Evolutionary conservation across 2,329 filamentous ascomycete species (phyloP).

Genomic region (Trichoderma harzianum): DNA sequence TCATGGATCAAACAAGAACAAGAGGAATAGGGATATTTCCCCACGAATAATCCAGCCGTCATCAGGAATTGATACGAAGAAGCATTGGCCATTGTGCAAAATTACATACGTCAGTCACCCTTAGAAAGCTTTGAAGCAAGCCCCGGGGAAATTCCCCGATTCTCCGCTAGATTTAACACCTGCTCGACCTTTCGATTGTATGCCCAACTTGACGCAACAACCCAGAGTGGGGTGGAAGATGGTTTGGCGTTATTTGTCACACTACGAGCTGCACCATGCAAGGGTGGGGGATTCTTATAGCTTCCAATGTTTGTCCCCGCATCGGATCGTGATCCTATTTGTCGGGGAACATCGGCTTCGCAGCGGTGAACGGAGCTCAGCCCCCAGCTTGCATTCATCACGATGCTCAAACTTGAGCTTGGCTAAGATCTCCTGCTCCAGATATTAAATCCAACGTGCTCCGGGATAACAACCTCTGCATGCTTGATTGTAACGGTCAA

Average conservation of each 20-base stretch:
- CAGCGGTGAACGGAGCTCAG: conserved; percentile 11
- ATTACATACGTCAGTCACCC: neutral
- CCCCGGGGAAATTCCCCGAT: neutral
- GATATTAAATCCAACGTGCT: neutral
- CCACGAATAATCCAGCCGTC: neutral
- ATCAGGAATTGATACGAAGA: neutral
- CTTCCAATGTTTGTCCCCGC: conserved; percentile 7
- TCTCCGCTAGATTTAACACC: neutral
- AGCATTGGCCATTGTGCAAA: neutral
- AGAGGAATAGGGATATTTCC: neutral
- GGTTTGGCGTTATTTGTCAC: neutral
- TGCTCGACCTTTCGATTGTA: neutral
- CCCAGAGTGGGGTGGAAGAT: neutral
- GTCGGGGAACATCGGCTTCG: conserved; percentile 2
- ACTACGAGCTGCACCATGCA: neutral
- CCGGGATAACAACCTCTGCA: neutral
- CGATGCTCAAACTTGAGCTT: conserved; percentile 6
- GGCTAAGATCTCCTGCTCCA: neutral
- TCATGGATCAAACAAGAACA: neutral
- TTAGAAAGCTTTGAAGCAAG: neutral
- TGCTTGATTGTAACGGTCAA: neutral
- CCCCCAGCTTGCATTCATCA: neutral
- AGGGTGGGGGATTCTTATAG: conserved; percentile 4
- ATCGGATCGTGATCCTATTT: conserved; percentile 16
- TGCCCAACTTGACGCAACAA: neutral